Evolutionary conservation across 768 basidiomycete species (phyloP).

Genomic region (Leucosporidium yakuticum): DNA sequence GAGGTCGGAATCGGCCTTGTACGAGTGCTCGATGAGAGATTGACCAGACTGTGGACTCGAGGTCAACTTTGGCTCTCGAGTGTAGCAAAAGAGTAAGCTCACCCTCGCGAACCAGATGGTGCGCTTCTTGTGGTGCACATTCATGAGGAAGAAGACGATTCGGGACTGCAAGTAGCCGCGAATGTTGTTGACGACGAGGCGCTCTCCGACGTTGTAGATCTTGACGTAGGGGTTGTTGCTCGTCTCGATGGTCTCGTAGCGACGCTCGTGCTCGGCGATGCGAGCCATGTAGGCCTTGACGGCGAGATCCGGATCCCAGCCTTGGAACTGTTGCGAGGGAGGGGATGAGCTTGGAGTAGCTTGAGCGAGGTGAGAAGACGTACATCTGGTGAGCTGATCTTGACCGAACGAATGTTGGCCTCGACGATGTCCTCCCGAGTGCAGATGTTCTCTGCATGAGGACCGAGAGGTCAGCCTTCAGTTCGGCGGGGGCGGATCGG

Average conservation of each 20-base stretch:
- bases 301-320: constrained; percentile 87
- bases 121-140: constrained; percentile 87
- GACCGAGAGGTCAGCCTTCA: background rate
- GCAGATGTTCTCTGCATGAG: constrained; percentile 69
- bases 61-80: background rate
- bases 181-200: constrained; percentile 87
- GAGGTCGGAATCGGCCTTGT: constrained; percentile 95
- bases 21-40: constrained; percentile 95
- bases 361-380: constrained; percentile 40
- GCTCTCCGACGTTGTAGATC: constrained; percentile 93
- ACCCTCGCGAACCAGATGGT: constrained; percentile 96
- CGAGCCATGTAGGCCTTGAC: constrained; percentile 87
- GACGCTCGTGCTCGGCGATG: constrained; percentile 74
- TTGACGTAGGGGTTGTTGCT: constrained; percentile 88
- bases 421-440: constrained; percentile 89
- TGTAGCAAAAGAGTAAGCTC: constrained; percentile 40
- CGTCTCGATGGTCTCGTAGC: constrained; percentile 88
- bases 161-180: constrained; percentile 86
- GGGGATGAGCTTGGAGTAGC: constrained; percentile 2
- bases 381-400: constrained; percentile 96
- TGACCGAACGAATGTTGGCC: constrained; percentile 83
- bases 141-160: constrained; percentile 99
- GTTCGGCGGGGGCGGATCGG: background rate
- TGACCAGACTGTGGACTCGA: constrained; percentile 65
- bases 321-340: constrained; percentile 60